Conservation (phyloP, 2,329 filamentous ascomycete genomes). For the Colletotrichum lini region DNA sequence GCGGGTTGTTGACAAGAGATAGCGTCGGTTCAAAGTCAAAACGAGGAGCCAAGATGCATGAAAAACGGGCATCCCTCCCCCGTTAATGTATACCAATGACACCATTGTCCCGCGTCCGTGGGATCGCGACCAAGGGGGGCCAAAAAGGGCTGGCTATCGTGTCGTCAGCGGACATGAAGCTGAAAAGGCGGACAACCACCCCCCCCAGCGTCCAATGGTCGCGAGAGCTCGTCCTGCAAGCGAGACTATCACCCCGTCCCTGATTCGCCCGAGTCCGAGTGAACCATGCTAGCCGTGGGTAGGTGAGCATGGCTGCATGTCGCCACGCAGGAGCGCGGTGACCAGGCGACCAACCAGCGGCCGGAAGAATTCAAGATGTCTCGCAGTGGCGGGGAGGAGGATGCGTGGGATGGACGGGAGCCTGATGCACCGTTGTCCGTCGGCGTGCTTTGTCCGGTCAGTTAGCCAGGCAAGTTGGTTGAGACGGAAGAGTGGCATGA, state of each 20-base stretch:
- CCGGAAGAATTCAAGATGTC: neutral
- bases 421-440: neutral
- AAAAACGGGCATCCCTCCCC: too few species aligned
- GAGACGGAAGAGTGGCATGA: neutral
- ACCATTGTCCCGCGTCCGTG: too few species aligned
- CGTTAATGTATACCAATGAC: too few species aligned
- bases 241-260: neutral
- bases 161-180: neutral
- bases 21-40: too few species aligned
- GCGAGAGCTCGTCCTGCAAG: neutral
- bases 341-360: neutral
- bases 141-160: neutral
- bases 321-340: neutral
- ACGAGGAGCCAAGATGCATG: neutral
- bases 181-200: neutral
- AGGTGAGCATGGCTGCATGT: neutral
- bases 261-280: neutral
- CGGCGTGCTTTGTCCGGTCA: neutral
- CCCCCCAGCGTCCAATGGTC: neutral
- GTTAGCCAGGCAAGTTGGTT: neutral
- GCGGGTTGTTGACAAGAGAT: neutral
- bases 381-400: neutral
- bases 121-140: neutral
- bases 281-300: neutral
- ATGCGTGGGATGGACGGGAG: neutral